Conservation (phyloP, 345 rosid species). For the Abelmoschus esculentus region DNA sequence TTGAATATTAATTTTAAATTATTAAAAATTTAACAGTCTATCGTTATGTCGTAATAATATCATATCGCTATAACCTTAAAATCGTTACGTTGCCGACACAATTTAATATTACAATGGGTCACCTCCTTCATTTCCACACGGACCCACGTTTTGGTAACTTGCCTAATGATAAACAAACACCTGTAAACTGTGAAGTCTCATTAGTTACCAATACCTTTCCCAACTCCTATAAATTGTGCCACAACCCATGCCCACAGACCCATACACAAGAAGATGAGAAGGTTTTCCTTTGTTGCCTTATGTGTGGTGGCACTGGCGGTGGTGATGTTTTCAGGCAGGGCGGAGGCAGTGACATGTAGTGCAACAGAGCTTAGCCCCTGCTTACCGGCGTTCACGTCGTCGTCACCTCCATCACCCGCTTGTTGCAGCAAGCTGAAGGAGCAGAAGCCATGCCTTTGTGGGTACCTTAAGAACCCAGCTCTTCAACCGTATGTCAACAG, state of each 20-base stretch:
- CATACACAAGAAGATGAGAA: background rate
- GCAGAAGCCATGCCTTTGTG: conserved; percentile 63
- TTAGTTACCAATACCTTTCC: background rate
- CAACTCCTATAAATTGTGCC: conserved; percentile 7
- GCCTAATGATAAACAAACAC: background rate
- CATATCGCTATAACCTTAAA: too few relatives aligned
- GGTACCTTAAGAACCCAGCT: conserved; percentile 41
- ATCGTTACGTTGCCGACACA: too few relatives aligned
- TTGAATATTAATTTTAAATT: too few relatives aligned
- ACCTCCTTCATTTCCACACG: background rate
- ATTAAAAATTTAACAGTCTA: too few relatives aligned
- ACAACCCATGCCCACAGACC: background rate
- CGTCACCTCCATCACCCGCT: conserved; percentile 27
- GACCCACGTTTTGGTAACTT: background rate
- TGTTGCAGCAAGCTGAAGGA: conserved; percentile 56
- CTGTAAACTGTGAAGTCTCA: background rate
- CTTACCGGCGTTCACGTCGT: conserved; percentile 25
- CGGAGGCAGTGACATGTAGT: conserved; percentile 44
- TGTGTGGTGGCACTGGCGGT: conserved; percentile 6
- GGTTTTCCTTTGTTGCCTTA: background rate
- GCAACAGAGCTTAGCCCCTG: conserved; percentile 50
- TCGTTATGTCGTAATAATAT: too few relatives aligned
- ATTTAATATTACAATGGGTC: too few relatives aligned
- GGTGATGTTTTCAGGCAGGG: conserved; percentile 4
- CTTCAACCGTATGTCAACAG: conserved; percentile 30